Conservation (phyloP, 441 rosid genomes). For the Adansonia grandidieri region DNA sequence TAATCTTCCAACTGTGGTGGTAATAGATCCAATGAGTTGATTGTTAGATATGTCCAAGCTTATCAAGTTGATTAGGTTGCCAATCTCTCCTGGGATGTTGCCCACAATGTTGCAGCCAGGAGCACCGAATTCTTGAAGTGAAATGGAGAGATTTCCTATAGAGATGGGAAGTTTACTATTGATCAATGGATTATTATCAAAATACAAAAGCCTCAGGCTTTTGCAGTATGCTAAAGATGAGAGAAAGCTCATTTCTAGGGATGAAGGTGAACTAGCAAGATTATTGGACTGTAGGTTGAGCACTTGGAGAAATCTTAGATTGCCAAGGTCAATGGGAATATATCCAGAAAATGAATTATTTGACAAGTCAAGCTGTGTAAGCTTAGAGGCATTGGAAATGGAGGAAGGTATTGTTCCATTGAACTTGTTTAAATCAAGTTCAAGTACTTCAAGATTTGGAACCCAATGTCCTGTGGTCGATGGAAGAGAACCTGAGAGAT, state of each 20-base stretch:
- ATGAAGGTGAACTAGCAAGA: neutral
- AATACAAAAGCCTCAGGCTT: accelerated
- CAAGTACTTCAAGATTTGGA: too few relatives aligned
- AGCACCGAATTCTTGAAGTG: neutral
- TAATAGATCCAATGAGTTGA: neutral
- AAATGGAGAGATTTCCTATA: neutral
- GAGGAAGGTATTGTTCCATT: too few relatives aligned
- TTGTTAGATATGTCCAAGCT: neutral
- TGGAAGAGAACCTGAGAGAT: too few relatives aligned
- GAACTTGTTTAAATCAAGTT: too few relatives aligned
- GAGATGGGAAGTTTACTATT: neutral
- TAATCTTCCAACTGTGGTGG: slow-evolving; percentile 16
- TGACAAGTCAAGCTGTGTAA: neutral
- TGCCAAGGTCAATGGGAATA: neutral
- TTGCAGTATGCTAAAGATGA: neutral
- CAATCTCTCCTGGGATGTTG: neutral
- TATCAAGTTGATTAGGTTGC: neutral
- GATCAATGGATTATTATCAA: neutral
- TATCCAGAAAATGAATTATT: neutral
- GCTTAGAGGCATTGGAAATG: neutral
- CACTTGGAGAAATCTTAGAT: neutral
- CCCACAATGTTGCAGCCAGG: neutral
- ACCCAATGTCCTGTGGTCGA: too few relatives aligned
- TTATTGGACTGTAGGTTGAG: neutral
- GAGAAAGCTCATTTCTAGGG: neutral